A percentile compares a stretch with the other conserved stretches of the same genome.
Conservation (phyloP, 2,329 filamentous ascomycete genomes). For the Trichoderma gracile region DNA sequence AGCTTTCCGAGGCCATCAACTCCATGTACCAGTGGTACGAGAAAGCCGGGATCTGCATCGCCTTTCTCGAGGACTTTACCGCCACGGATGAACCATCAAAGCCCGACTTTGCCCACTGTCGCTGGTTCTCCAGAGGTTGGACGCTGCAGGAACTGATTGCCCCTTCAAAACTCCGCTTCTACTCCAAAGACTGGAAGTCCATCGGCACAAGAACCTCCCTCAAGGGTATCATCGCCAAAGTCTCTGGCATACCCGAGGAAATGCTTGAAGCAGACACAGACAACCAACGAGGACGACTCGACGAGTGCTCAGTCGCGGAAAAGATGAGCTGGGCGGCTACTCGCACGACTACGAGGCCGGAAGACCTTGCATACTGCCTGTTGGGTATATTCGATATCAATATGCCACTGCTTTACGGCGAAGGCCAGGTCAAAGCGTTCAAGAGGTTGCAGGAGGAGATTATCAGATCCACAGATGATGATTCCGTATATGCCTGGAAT, state of each 20-base stretch:
- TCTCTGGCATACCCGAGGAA: conserved; percentile 29
- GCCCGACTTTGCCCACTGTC: conserved; percentile 25
- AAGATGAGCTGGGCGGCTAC: conserved; percentile 38
- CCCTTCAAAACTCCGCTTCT: conserved; percentile 33
- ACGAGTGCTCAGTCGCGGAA: conserved; percentile 32
- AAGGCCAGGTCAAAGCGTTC: conserved; percentile 36
- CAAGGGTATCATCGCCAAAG: conserved; percentile 27
- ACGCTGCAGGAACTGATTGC: conserved; percentile 38
- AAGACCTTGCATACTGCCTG: conserved; percentile 39
- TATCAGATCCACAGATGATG: conserved; percentile 35
- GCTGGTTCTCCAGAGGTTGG: conserved; percentile 37
- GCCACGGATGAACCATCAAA: conserved; percentile 7
- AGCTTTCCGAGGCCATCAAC: conserved; percentile 38
- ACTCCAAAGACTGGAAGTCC: conserved; percentile 30
- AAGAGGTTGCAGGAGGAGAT: conserved; percentile 36
- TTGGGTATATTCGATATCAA: conserved; percentile 39
- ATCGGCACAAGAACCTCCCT: conserved; percentile 30
- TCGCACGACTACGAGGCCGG: conserved; percentile 35
- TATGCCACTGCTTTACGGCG: conserved; percentile 40
- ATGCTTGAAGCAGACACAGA: conserved; percentile 28
- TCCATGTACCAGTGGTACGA: conserved; percentile 41
- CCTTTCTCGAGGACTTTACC: conserved; percentile 32
- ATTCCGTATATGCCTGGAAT: conserved; percentile 37
- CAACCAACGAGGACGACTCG: conserved; percentile 11
- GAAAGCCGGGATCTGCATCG: conserved; percentile 33